Evolutionary conservation across 129 eudicot species (phyloP).

Genomic region (Heracleum sosnowskyi): DNA sequence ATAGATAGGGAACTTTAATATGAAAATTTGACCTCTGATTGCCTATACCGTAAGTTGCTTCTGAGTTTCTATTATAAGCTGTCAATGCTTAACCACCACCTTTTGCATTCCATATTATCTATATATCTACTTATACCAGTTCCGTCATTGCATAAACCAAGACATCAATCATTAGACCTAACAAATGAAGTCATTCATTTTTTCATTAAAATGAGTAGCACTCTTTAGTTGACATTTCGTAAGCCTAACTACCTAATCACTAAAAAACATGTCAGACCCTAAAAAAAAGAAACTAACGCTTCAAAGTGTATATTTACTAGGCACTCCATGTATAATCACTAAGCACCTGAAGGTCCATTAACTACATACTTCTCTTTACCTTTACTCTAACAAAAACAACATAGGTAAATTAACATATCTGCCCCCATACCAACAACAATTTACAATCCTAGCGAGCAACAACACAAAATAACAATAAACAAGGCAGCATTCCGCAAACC

Average conservation of each 20-base stretch:
- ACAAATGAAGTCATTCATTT: too few species aligned
- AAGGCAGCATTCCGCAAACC: background rate
- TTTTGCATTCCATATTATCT: too few species aligned
- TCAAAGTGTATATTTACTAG: background rate
- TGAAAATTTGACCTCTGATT: too few species aligned
- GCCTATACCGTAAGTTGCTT: too few species aligned
- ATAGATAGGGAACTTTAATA: too few species aligned
- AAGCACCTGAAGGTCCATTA: background rate
- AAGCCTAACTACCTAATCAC: background rate
- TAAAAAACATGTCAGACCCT: background rate
- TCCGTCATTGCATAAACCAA: background rate
- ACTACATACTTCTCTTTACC: background rate
- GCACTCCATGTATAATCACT: too few species aligned
- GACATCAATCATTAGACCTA: background rate
- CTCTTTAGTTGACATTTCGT: too few species aligned
- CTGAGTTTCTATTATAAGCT: too few species aligned
- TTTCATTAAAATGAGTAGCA: background rate
- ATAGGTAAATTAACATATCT: background rate
- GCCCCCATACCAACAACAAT: background rate
- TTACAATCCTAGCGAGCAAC: background rate
- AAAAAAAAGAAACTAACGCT: too few species aligned
- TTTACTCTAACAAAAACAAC: background rate
- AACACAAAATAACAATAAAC: background rate
- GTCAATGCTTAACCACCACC: too few species aligned
- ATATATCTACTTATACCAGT: background rate